A percentile compares a stretch with the other conserved stretches of the same genome.
Evolutionary conservation across 352 stramenopile species (phyloP).

Genomic region (Globisporangium rhizosaccharum): DNA sequence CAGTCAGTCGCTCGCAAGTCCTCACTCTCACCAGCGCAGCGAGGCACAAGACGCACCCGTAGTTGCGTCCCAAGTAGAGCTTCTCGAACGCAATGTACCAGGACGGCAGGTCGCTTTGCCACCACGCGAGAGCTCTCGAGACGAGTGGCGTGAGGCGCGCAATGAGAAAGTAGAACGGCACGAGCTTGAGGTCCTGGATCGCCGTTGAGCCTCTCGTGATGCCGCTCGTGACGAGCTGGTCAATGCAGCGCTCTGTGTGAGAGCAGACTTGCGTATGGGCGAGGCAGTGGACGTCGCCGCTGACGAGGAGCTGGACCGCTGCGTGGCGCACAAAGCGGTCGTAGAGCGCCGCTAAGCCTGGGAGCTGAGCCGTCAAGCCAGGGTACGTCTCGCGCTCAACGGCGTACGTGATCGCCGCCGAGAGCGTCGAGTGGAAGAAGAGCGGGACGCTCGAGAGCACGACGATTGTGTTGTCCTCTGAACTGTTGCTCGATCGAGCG

Average conservation of each 20-base stretch:
- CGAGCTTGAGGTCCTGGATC: conserved; percentile 43
- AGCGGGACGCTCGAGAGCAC: conserved; percentile 53
- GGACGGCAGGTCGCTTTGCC: conserved; percentile 10
- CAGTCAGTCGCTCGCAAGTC: neutral
- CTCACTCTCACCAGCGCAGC: neutral
- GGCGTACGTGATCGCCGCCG: conserved; percentile 37
- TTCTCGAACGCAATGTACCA: conserved; percentile 34
- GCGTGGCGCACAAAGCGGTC: conserved; percentile 26
- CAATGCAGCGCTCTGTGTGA: conserved; percentile 23
- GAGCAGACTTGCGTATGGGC: conserved; percentile 43
- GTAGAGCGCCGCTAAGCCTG: conserved; percentile 32
- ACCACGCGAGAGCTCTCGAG: conserved; percentile 1
- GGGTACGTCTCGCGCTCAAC: conserved; percentile 68
- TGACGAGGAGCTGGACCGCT: conserved; percentile 36
- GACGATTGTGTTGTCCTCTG: conserved; percentile 20
- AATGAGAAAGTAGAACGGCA: conserved; percentile 49
- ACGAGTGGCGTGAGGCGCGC: conserved; percentile 31
- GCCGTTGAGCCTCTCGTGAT: conserved; percentile 54
- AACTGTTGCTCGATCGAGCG: conserved; percentile 13
- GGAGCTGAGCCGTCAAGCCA: conserved; percentile 27
- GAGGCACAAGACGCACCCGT: conserved; percentile 18
- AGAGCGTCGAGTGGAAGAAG: conserved; percentile 60
- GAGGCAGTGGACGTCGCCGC: conserved; percentile 61
- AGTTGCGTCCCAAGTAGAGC: conserved; percentile 61
- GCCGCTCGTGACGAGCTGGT: conserved; percentile 66